These are phyloP conservation scores for Heterobasidion annosum DNA, from an alignment of 1,284 basidiomycete genomes.

Conservation along the genomic window DNA sequence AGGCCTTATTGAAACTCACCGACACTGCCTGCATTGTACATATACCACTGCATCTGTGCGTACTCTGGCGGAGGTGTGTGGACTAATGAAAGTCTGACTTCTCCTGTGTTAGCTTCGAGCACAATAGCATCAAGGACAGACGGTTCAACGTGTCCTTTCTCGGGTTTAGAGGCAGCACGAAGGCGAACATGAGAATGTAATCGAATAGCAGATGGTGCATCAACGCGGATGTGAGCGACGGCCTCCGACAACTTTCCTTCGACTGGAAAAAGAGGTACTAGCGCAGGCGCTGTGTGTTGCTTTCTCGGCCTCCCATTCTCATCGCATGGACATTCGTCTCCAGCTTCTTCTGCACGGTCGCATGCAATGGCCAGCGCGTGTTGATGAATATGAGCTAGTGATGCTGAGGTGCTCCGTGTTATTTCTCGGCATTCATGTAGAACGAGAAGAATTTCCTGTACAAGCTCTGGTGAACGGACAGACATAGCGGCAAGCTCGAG, in stretches of 20 bases:
- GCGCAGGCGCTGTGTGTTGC: conserved; percentile 28
- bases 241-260: conserved; percentile 26
- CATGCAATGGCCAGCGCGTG: conserved; percentile 46
- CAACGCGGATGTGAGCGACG: conserved; percentile 44
- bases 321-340: conserved; percentile 55
- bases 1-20: conserved; percentile 23
- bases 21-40: conserved; percentile 52
- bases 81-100: conserved; percentile 40
- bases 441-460: conserved; percentile 50
- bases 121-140: conserved; percentile 49
- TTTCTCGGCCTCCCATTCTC: conserved; percentile 39
- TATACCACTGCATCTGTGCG: conserved; percentile 47
- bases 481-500: conserved; percentile 39
- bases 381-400: conserved; percentile 37
- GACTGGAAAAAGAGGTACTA: conserved; percentile 24
- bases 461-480: conserved; percentile 37
- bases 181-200: conserved; percentile 57
- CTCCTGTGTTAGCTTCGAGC: conserved; percentile 37
- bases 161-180: conserved; percentile 44
- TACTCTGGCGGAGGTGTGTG: conserved; percentile 53
- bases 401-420: conserved; percentile 13
- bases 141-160: conserved; percentile 35
- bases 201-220: conserved; percentile 35
- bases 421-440: conserved; percentile 38
- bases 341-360: conserved; percentile 56